phyloP scores from a whole-genome alignment of 768 basidiomycete genomes.

The Cyclocybe cylindracea region DNA sequence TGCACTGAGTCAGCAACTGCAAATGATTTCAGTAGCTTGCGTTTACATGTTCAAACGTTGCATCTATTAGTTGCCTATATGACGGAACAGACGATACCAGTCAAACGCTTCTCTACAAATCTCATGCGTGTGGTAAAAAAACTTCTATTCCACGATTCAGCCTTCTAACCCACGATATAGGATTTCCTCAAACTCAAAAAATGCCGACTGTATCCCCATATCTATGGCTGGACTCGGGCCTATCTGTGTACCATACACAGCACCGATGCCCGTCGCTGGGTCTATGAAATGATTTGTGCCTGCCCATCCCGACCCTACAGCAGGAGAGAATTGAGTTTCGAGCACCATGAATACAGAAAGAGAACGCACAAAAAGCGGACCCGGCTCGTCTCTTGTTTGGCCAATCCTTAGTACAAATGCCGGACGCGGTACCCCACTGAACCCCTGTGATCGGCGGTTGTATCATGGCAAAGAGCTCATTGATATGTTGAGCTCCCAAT shows the following conservation, averaged over 20 bases:
- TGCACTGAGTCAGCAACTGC: too few species aligned
- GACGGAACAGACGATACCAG: neutral
- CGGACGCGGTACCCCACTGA: constrained; percentile 29
- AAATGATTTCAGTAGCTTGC: too few species aligned
- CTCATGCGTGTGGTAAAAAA: neutral
- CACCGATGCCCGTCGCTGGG: constrained; percentile 31
- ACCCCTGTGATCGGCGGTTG: neutral
- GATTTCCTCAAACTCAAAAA: constrained; percentile 23
- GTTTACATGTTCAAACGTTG: too few species aligned
- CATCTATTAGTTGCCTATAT: neutral
- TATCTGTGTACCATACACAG: constrained; percentile 33
- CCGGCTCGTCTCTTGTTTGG: constrained; percentile 29
- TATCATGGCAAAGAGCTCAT: neutral
- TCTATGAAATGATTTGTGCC: constrained; percentile 31
- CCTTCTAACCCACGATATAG: constrained; percentile 24
- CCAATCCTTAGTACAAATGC: constrained; percentile 24
- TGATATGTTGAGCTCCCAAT: constrained; percentile 5
- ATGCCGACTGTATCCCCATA: constrained; percentile 17
- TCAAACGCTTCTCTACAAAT: neutral
- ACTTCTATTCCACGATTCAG: neutral
- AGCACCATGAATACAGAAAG: neutral
- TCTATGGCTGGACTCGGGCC: constrained; percentile 18
- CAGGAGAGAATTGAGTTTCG: neutral
- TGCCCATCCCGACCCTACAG: constrained; percentile 35
- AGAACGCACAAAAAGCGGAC: constrained; percentile 30